Conservation (phyloP, 2,329 filamentous ascomycete genomes). For the Orbilia oligospora region DNA sequence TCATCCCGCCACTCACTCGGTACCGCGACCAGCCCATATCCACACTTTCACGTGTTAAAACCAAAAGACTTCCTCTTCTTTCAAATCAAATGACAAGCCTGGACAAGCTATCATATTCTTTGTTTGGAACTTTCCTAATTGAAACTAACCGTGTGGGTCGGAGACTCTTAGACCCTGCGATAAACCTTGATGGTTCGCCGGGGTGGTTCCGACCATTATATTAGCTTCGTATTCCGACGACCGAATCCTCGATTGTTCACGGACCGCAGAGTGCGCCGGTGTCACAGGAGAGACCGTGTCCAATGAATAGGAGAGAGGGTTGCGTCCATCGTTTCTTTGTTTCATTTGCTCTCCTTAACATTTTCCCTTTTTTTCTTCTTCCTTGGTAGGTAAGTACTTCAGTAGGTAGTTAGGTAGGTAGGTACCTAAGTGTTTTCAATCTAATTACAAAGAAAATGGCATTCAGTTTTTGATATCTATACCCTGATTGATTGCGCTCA, state of each 20-base stretch:
- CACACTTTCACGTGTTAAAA: constrained; percentile 30
- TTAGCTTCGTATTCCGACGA: constrained; percentile 30
- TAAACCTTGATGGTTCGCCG: constrained; percentile 7
- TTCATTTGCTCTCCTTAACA: too few relatives aligned
- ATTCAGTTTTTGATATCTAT: constrained; percentile 8
- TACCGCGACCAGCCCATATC: too few relatives aligned
- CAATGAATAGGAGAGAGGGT: constrained; percentile 4
- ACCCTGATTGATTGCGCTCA: constrained; percentile 28
- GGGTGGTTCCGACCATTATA: background rate
- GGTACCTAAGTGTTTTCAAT: too few relatives aligned
- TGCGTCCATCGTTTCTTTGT: too few relatives aligned
- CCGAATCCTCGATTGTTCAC: constrained; percentile 10
- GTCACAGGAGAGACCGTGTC: background rate
- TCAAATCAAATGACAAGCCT: background rate
- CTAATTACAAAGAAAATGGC: constrained; percentile 28
- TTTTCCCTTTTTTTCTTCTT: background rate
- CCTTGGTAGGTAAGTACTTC: background rate
- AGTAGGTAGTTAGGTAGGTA: background rate
- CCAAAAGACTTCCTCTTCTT: background rate
- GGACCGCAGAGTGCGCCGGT: constrained; percentile 10
- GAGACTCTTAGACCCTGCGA: constrained; percentile 5
- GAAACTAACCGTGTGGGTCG: background rate
- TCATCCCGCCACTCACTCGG: background rate
- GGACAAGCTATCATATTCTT: too few relatives aligned
- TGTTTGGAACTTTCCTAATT: constrained; percentile 43